phyloP scores from a whole-genome alignment of 1,284 basidiomycete genomes.

The Coniferiporia weirii region DNA sequence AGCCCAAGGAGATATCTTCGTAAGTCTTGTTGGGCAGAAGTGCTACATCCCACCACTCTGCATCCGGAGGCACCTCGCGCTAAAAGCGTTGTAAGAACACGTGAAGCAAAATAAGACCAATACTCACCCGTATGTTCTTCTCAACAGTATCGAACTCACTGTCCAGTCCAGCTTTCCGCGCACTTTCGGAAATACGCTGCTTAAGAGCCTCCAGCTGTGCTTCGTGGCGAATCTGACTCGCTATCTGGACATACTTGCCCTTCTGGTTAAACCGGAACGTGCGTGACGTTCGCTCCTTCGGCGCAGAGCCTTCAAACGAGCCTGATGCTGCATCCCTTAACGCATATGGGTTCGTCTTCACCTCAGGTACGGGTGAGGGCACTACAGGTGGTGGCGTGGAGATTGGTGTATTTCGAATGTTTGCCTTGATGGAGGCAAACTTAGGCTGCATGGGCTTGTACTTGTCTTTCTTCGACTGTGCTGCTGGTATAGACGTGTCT shows the following conservation, averaged over 20 bases:
- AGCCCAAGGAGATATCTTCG: slow-evolving; percentile 61
- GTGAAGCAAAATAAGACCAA: slow-evolving; percentile 3
- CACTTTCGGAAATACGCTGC: slow-evolving; percentile 87
- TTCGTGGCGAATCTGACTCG: slow-evolving; percentile 81
- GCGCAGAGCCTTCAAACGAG: slow-evolving; percentile 59
- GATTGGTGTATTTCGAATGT: slow-evolving; percentile 64
- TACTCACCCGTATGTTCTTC: slow-evolving; percentile 73
- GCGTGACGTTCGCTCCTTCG: slow-evolving; percentile 64
- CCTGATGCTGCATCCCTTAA: slow-evolving; percentile 45
- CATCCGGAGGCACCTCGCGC: slow-evolving; percentile 80
- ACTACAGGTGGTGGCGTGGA: slow-evolving; percentile 53
- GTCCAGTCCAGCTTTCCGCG: slow-evolving; percentile 89
- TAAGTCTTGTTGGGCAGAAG: slow-evolving; percentile 81
- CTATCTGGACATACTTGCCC: slow-evolving; percentile 85
- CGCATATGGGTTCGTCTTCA: slow-evolving; percentile 70
- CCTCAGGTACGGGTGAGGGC: slow-evolving; percentile 29
- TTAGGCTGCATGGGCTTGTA: slow-evolving; percentile 98
- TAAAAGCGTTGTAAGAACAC: slow-evolving; percentile 28
- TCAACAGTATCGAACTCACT: slow-evolving; percentile 88
- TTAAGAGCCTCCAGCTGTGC: slow-evolving; percentile 87
- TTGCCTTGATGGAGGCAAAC: slow-evolving; percentile 90
- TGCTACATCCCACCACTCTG: slow-evolving; percentile 97
- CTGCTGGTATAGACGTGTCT: slow-evolving; percentile 50
- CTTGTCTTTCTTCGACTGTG: slow-evolving; percentile 79
- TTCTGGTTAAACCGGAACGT: slow-evolving; percentile 84